Evolutionary conservation across 768 basidiomycete genomes (phyloP), one percentile per base, ranked within the genome.

Genomic region (Rhizopogon rudus): DNA sequence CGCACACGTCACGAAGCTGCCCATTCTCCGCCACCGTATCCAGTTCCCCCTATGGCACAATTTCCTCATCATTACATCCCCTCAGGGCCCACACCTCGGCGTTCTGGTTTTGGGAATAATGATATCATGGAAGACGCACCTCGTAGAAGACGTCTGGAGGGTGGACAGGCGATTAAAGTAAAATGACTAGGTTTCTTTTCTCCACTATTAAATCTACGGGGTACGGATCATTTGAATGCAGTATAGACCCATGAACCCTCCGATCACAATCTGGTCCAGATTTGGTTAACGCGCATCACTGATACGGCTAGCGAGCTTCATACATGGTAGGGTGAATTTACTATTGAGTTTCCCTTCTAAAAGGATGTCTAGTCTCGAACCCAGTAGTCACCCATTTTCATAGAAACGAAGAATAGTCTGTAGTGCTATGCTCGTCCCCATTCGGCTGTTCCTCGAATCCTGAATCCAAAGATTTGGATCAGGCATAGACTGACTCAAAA

Each of bases 1-100:
- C 87, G 90, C 51, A 75, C 87, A 43, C 80, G 82, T 63, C 80
- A 81, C 65, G 79, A 81, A 37, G 77, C 80, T 62, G 46, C 67
- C 65, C 62, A 71, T 73, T 56, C 70, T 70, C 55, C 66, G 45
- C 54, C 59, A 65, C 69, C 66, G 73, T 77, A 73, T 67, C 75
- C 69, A 59, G 74, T 61, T 46, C 62, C 69, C 55, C 78, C 68
- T 56, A 64, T 63, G 57, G 55, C 73, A 49, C 69, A 78, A 37
- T 79, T 77, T 65, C 73, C 74, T 25, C 68, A 76, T 44, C 76
- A 79, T 62, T 83, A 80, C 69, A 74, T 80, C 57, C 75, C 82
- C 56, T 75, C 81, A 52, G 76, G 75, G 12, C 73, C 79, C 22
- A 75, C 77, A 40, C 75, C 78, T 25, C 83, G 78, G 76, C 69